Evolutionary conservation across 108 stramenopile species (phyloP).

Genomic region (Fistulifera solaris): DNA sequence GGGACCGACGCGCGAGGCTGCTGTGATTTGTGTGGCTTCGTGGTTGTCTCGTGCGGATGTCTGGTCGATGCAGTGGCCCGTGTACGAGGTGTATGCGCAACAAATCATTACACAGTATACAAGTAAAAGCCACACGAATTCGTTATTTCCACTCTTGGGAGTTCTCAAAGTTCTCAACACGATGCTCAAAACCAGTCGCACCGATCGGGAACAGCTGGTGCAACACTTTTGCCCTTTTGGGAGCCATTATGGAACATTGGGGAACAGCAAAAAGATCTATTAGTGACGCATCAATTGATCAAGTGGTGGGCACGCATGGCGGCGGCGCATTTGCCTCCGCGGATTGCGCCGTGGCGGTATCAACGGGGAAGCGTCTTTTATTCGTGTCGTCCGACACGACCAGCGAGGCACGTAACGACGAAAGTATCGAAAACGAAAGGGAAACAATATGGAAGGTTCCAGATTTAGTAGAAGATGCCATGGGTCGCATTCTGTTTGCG

Average conservation of each 20-base stretch:
- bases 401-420: not conserved
- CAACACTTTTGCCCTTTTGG: slow-evolving; percentile 34
- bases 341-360: slow-evolving; percentile 92
- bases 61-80: not conserved
- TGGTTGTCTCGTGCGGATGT: slow-evolving; percentile 93
- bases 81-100: slow-evolving; percentile 42
- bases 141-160: slow-evolving; percentile 65
- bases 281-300: slow-evolving; percentile 75
- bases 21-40: slow-evolving; percentile 79
- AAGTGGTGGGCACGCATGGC: slow-evolving; percentile 92
- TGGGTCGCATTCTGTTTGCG: slow-evolving; percentile 77
- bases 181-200: slow-evolving; percentile 54
- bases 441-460: slow-evolving; percentile 51
- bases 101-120: slow-evolving; percentile 16
- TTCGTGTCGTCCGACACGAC: slow-evolving; percentile 41
- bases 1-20: slow-evolving; percentile 88
- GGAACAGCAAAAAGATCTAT: slow-evolving; percentile 20
- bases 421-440: not conserved
- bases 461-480: slow-evolving; percentile 92
- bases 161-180: slow-evolving; percentile 66
- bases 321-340: slow-evolving; percentile 82
- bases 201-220: slow-evolving; percentile 36
- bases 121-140: slow-evolving; percentile 3
- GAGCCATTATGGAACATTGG: slow-evolving; percentile 36
- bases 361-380: slow-evolving; percentile 83